Evolutionary conservation across 306 rosid genomes (phyloP), one percentile per base, ranked within the genome.

Genomic region (Inga laurina): DNA sequence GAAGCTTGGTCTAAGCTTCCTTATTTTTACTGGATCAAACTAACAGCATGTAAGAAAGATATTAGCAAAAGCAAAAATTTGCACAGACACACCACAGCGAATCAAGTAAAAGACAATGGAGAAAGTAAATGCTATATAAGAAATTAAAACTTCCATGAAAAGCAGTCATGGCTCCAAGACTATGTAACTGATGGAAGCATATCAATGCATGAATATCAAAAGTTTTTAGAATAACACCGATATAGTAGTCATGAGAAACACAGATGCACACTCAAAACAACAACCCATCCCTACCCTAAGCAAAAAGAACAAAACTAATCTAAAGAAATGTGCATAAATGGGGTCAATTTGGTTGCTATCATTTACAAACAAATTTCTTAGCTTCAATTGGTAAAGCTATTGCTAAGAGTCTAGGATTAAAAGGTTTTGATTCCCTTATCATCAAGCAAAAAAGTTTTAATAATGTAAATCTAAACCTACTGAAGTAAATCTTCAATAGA

Each of bases 11-110:
- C 89, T 91, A 59, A 96, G 98, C 86, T 88, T 93, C 84, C 82
- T 89, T 79, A 96, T 85, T 82, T 94, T 96, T 54, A 86, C 89
- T 86, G 94, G 91, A 96, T 96, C 98, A 67, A 96, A 96, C 99
- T 96, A 82, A 80, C 71, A 81, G 79, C 73, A 56, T 35, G 77
- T n/a, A 82, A 35, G 52, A 54, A 85, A 68, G 45, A 65, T 46
- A 77, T 79, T 66, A 81, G 70, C 39, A 83, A 81, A 34, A 79
- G 77, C 24, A 49, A 2, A 24, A 72, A 37, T 73, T 30, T 81
- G 79, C 44, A 39, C 74, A 54, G 34, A 57, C 48, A 54, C 75
- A 21, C 77, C 46, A 49, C 61, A 22, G 73, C 15, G 70, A 79
- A n/a, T 43, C 67, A 80, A 51, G 59, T 56, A 24, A 44, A 76